Conservation (phyloP, 768 basidiomycete species). For the Kwoniella newhampshirensis region DNA sequence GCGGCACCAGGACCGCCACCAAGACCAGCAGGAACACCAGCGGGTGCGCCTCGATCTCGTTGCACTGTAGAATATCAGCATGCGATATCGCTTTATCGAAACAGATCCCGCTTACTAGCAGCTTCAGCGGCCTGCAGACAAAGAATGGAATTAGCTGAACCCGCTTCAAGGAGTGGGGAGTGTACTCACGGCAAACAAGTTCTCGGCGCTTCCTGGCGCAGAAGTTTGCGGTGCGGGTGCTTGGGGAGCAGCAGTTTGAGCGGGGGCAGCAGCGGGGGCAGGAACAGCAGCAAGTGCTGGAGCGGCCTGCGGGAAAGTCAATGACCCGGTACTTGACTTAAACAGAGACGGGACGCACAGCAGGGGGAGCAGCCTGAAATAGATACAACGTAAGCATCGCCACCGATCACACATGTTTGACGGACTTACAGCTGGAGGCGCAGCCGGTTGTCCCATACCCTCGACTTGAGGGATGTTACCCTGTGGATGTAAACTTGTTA, state of each 20-base stretch:
- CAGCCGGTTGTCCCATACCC: conserved; percentile 17
- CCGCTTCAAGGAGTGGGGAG: background rate
- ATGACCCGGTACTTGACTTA: no score
- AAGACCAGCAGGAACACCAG: conserved; percentile 12
- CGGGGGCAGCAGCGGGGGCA: conserved; percentile 51
- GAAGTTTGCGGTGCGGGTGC: conserved; percentile 21
- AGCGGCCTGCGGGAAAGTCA: conserved; percentile 54
- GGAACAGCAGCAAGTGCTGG: conserved; percentile 51
- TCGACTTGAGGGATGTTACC: conserved; percentile 40
- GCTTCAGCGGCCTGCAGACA: conserved; percentile 47
- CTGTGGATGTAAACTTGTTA: conserved; percentile 18
- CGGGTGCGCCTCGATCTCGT: conserved; percentile 46
- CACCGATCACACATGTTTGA: background rate
- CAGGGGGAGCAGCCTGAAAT: conserved; percentile 57
- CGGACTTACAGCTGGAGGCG: conserved; percentile 22
- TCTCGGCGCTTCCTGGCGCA: conserved; percentile 61
- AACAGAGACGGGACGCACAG: conserved; percentile 55
- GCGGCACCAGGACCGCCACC: conserved; percentile 53
- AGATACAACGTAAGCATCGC: conserved; percentile 10
- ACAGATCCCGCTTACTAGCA: conserved; percentile 51
- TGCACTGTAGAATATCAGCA: conserved; percentile 46
- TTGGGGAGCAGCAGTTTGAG: conserved; percentile 40
- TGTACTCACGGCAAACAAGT: conserved; percentile 75
- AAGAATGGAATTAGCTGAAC: background rate
- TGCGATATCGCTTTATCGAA: conserved; percentile 4